A percentile compares a stretch with the other conserved stretches of the same genome.
phyloP scores from a whole-genome alignment of 2,329 filamentous ascomycete genomes.

The Botrytis galanthina region DNA sequence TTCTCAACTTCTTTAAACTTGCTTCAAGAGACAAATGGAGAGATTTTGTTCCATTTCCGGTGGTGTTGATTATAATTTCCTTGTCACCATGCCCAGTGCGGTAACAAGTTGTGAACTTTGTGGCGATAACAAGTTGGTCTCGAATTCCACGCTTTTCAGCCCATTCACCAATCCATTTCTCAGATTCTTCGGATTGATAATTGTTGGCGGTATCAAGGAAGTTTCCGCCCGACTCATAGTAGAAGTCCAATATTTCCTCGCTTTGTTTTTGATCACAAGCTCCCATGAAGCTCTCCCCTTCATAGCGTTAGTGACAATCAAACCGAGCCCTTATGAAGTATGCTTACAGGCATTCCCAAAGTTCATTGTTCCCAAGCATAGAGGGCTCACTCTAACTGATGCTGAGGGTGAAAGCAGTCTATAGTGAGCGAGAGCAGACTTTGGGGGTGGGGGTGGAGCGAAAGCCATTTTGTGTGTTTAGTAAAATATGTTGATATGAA shows the following conservation, averaged over 20 bases:
- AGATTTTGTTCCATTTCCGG: slow-evolving; percentile 62
- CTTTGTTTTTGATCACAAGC: slow-evolving; percentile 34
- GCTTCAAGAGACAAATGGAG: slow-evolving; percentile 54
- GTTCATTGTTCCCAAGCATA: slow-evolving; percentile 65
- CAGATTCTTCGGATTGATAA: slow-evolving; percentile 60
- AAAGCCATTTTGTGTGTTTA: slow-evolving; percentile 27
- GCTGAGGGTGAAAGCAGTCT: slow-evolving; percentile 65
- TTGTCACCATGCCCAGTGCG: slow-evolving; percentile 35
- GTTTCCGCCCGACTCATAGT: slow-evolving; percentile 58
- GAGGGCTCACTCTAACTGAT: slow-evolving; percentile 63
- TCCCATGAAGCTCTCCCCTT: slow-evolving; percentile 57
- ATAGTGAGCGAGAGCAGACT: slow-evolving; percentile 62
- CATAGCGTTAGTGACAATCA: neutral
- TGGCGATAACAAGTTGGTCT: slow-evolving; percentile 65
- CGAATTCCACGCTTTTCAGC: slow-evolving; percentile 62
- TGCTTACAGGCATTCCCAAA: slow-evolving; percentile 55
- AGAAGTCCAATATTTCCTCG: slow-evolving; percentile 52
- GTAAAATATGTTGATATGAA: neutral
- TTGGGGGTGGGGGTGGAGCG: slow-evolving; percentile 40
- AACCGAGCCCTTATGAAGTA: too few species aligned
- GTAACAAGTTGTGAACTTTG: slow-evolving; percentile 49
- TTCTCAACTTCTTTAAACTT: slow-evolving; percentile 61
- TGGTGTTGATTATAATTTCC: slow-evolving; percentile 46
- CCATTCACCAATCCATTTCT: slow-evolving; percentile 69
- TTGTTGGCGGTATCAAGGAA: slow-evolving; percentile 69